These are phyloP conservation scores for Arctostaphylos glauca DNA, from an alignment of 148 eudicot genomes.

Conservation along the genomic window DNA sequence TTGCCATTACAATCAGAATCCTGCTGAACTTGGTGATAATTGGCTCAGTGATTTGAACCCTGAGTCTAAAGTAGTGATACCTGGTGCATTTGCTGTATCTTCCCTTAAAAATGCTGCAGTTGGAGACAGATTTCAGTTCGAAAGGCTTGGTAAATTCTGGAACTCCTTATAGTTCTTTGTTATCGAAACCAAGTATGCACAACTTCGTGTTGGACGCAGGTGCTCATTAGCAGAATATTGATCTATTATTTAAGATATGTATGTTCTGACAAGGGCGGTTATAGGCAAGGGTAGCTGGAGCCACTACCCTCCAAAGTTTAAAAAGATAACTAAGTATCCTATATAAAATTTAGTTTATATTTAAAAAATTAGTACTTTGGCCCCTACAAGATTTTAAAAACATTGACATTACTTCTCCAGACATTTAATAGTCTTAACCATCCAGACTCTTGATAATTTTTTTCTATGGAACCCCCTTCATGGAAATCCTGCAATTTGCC, in stretches of 20 bases:
- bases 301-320: too few species aligned
- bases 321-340: too few species aligned
- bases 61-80: conserved; percentile 67
- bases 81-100: conserved; percentile 69
- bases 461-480: too few species aligned
- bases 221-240: neutral
- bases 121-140: conserved; percentile 85
- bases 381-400: too few species aligned
- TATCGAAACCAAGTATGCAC: neutral
- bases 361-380: too few species aligned
- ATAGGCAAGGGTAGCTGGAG: too few species aligned
- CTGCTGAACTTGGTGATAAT: conserved; percentile 71
- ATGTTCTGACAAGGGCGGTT: too few species aligned
- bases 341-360: too few species aligned
- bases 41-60: conserved; percentile 88
- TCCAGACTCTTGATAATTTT: too few species aligned
- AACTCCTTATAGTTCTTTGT: neutral
- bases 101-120: conserved; percentile 48
- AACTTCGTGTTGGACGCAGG: neutral
- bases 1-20: conserved; percentile 49
- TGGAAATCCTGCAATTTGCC: too few species aligned
- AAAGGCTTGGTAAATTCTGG: conserved; percentile 66
- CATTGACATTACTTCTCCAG: too few species aligned
- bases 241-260: neutral
- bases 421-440: too few species aligned